phyloP scores from a whole-genome alignment of 495 filamentous ascomycete genomes.

The Penicillium soppii region DNA sequence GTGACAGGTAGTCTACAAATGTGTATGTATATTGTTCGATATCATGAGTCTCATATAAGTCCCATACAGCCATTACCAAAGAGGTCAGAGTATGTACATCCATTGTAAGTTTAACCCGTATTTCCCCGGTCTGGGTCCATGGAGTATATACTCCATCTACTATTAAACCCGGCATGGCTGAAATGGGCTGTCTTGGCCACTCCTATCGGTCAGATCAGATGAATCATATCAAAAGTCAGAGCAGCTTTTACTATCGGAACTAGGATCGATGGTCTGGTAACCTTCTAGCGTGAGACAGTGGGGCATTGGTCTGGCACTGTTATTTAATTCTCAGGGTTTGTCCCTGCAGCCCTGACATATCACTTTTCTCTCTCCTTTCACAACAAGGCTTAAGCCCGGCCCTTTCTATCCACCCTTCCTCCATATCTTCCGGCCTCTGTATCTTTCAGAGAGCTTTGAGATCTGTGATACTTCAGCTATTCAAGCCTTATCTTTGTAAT shows the following conservation, averaged over 20 bases:
- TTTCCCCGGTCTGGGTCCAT: slow-evolving; percentile 17
- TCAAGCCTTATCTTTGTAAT: slow-evolving; percentile 1
- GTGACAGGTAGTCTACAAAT: no score
- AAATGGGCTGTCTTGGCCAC: slow-evolving; percentile 19
- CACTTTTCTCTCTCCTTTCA: slow-evolving; percentile 14
- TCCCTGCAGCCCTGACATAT: slow-evolving; percentile 28
- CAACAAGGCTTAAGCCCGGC: neutral
- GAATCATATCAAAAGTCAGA: slow-evolving; percentile 25
- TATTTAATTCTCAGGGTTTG: slow-evolving; percentile 25
- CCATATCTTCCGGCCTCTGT: neutral
- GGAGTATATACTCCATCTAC: slow-evolving; percentile 7
- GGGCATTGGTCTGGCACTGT: slow-evolving; percentile 9
- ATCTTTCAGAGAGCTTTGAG: neutral
- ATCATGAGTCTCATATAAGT: no score
- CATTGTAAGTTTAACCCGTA: no score
- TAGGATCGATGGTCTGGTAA: slow-evolving; percentile 22
- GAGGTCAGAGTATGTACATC: no score
- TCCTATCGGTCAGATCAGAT: slow-evolving; percentile 21
- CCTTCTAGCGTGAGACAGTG: slow-evolving; percentile 23
- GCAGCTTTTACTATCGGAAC: slow-evolving; percentile 25
- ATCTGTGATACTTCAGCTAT: neutral
- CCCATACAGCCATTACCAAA: no score
- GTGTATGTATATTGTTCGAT: no score
- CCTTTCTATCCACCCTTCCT: slow-evolving; percentile 7
- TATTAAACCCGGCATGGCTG: slow-evolving; percentile 13